Evolutionary conservation across 1,284 basidiomycete genomes (phyloP).

Genomic region (Athelia psychrophila): DNA sequence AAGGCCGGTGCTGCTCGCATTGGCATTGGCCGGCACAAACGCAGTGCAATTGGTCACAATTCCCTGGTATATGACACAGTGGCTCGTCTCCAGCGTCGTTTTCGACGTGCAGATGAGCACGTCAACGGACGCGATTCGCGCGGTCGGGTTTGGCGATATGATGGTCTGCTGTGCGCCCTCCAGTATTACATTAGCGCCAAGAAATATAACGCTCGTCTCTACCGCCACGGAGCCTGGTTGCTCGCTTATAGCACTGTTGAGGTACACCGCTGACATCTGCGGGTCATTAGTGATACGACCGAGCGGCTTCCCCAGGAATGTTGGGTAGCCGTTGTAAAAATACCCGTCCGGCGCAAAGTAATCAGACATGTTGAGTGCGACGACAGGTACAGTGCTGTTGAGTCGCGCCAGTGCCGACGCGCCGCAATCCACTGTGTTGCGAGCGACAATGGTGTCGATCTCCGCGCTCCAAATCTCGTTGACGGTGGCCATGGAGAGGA

Average conservation of each 20-base stretch:
- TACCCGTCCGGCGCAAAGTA: neutral
- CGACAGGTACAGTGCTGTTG: neutral
- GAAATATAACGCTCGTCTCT: neutral
- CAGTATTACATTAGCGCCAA: neutral
- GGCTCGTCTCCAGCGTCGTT: neutral
- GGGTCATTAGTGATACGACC: neutral
- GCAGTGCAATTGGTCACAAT: neutral
- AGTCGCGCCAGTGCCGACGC: neutral
- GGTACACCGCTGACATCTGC: neutral
- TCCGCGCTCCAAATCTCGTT: neutral
- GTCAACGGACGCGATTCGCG: neutral
- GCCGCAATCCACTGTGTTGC: neutral
- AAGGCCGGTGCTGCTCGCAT: neutral
- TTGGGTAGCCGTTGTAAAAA: neutral
- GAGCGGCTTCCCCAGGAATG: neutral
- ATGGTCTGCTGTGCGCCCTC: neutral
- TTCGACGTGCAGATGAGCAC: neutral
- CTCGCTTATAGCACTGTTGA: neutral
- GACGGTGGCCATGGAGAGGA: neutral
- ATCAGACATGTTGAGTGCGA: neutral
- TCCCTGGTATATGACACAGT: neutral
- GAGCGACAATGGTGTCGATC: neutral
- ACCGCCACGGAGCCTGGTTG: neutral
- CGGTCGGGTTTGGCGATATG: neutral
- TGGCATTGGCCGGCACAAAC: neutral